Evolutionary conservation across 257 asterid genomes (phyloP), one percentile per base, ranked within the genome.

Genomic region (Capsicum chinense): DNA sequence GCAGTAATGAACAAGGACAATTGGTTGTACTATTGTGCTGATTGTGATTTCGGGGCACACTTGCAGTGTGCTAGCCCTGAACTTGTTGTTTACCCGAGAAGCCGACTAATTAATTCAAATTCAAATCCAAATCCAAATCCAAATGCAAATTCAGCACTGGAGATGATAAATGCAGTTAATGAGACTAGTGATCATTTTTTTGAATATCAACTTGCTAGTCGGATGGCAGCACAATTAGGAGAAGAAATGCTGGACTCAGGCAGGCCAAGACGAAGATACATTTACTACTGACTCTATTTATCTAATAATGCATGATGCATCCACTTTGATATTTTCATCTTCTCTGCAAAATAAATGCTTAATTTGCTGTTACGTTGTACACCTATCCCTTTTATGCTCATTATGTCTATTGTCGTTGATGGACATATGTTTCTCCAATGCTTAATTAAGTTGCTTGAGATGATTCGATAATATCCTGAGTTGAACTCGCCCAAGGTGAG

Each of bases 1-100:
- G 80, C 70, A 9, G 52, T 5, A 4, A 79, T 83, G 81, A 58
- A 82, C 33, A 19, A 6, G 5, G 60, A 26, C 9, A 70, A 39
- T 13, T 87, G 92, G 92, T 13, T 63, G 48, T 87, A 87, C 42
- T 82, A 70, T 9, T 87, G 91, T 47, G 81, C 33, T 15, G 82
- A 17, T 11, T 89, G 90, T 54, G 88, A 86, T 73, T 84, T 81
- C 57, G 81, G 57, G 56, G 56, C 60, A 7, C 90, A 87, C 66
- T 57, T 89, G 33, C 56, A 80, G 11, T 84, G 89, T 80, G 62
- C 58, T 71, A 47, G 58, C 54, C 58, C 58, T 71, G 58, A 71
- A 71, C 57, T 47, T 71, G 11, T 3, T 47, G 58, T 35, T 35
- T 67, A 33, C 11, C 74, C 5, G 0, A 8, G 74, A 67, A 37